Base-by-base conservation (phyloP, 768 basidiomycete genomes). In the Tricholoma saponaceum region DNA sequence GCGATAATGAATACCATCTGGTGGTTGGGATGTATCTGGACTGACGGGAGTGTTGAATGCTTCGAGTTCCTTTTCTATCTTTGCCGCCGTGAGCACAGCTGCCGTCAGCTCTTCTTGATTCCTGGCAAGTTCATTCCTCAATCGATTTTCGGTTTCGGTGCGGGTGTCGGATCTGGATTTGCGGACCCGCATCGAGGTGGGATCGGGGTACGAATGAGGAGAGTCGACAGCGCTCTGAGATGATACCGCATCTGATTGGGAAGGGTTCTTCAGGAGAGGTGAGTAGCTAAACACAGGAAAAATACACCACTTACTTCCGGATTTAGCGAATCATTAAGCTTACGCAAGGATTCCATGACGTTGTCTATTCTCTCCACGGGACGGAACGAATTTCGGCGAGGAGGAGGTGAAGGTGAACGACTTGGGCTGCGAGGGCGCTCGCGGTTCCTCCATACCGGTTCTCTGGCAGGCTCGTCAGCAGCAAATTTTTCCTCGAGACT, bases 301-400 rank as follows among this genome's bases (percentile, higher is more conserved):
- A 23, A 39, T 22, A 39, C 5, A 39, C 8, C 22, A 18, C 35
- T 26, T 26, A 39, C 52, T 25, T 41, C 35, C 12, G 16, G 14
- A 14, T 23, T 39, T 10, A 59, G 22, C 2, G 54, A 55, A 5
- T 37, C 30, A 22, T 25, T 39, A 6, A 59, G 14, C 28, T 43
- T 54, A 1, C 10, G 32, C 39, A 59, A 18, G 9, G 47, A 51
- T 25, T 51, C 33, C 26, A 58, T 58, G n/a, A 59, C 50, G 12
- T 5, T 37, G 9, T 59, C 58, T 23, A 59, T 51, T 26, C 26
- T 47, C 14, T 51, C 16, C 10, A 50, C 23, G 13, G 39, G 0
- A 14, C 32, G 6, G 14, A 32, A 7, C 14, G 55, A 22, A 23
- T 23, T 10, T 18, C 16, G 39, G 54, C 58, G 37, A 20, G 18